Evolutionary conservation across 768 basidiomycete species (phyloP).

Genomic region (Phylloporus scabripes): DNA sequence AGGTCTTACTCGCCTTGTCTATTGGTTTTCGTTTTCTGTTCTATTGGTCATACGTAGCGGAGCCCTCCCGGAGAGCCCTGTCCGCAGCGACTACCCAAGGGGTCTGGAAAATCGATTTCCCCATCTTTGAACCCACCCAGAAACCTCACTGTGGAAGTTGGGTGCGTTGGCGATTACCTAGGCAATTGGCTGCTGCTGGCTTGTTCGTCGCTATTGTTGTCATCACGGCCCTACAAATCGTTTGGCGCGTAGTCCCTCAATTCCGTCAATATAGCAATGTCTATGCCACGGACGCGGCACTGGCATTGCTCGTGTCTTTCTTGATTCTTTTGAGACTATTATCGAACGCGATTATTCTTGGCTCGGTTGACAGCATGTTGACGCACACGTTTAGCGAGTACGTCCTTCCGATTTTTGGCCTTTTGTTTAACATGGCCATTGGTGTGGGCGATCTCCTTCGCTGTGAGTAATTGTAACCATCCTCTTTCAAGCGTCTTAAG

Average conservation of each 20-base stretch:
- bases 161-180: conserved; percentile 57
- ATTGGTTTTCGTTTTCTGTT: conserved; percentile 57
- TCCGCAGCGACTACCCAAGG: conserved; percentile 27
- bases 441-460: conserved; percentile 50
- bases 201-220: conserved; percentile 42
- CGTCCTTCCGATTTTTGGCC: conserved; percentile 43
- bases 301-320: conserved; percentile 54
- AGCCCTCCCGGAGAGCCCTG: conserved; percentile 39
- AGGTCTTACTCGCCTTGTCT: conserved; percentile 53
- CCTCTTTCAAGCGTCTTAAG: conserved; percentile 8
- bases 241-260: conserved; percentile 50
- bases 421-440: conserved; percentile 48
- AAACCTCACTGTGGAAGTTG: conserved; percentile 55
- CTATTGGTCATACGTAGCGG: conserved; percentile 62
- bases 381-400: conserved; percentile 45
- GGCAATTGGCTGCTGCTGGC: conserved; percentile 47
- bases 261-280: conserved; percentile 39
- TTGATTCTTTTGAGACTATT: conserved; percentile 60
- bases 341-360: conserved; percentile 45
- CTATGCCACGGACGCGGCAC: conserved; percentile 52
- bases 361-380: conserved; percentile 34
- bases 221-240: conserved; percentile 52
- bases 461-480: conserved; percentile 42
- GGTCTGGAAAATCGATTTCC: conserved; percentile 10
- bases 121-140: conserved; percentile 12